phyloP scores from a whole-genome alignment of 1,284 basidiomycete species.

The Fomitopsis betulina region DNA sequence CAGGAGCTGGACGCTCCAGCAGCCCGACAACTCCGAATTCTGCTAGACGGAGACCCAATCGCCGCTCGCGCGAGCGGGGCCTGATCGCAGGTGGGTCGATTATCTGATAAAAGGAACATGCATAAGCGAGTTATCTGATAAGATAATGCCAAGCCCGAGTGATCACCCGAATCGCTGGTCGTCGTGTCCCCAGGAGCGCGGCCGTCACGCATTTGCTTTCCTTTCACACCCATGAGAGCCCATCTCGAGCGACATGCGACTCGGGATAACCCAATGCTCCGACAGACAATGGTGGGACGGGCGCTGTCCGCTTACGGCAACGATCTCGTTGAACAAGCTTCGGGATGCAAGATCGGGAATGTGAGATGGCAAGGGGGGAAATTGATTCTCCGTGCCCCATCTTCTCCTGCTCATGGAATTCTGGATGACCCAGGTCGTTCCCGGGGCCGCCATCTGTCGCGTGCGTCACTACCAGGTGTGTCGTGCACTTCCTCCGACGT shows the following conservation, averaged over 20 bases:
- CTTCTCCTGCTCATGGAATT: background rate
- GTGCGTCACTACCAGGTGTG: background rate
- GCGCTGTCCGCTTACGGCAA: background rate
- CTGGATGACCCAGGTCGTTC: background rate
- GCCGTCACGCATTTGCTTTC: no score
- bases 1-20: background rate
- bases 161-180: background rate
- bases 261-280: background rate
- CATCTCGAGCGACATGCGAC: background rate
- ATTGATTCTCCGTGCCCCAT: background rate
- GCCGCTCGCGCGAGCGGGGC: no score
- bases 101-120: background rate
- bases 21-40: background rate
- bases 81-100: background rate
- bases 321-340: slow-evolving; percentile 1
- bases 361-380: background rate
- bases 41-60: background rate
- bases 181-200: no score
- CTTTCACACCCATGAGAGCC: background rate
- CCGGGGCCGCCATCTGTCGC: background rate
- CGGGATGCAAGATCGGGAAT: background rate
- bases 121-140: background rate
- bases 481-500: background rate
- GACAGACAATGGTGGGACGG: background rate
- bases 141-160: background rate